These are phyloP conservation scores for Diversispora eburnea DNA, from an alignment of 192 early-diverging fungal species.

Conservation along the genomic window DNA sequence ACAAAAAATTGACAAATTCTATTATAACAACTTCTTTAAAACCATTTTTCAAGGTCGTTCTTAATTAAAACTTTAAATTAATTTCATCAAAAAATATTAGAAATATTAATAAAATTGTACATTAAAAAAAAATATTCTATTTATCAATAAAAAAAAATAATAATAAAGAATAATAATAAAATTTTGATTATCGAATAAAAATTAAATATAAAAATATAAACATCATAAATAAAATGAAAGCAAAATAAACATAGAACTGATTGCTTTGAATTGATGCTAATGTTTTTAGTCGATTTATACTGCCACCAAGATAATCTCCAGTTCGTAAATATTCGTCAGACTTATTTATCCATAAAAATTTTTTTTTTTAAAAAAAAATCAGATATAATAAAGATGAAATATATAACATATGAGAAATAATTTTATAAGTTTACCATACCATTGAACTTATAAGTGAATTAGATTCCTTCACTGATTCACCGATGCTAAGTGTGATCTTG, in stretches of 20 bases:
- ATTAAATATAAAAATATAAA: constrained; percentile 27
- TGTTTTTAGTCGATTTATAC: constrained; percentile 13
- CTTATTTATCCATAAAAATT: neutral
- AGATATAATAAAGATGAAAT: neutral
- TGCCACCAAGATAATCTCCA: constrained; percentile 7
- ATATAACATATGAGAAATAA: neutral
- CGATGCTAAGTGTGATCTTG: constrained; percentile 21
- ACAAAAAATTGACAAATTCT: constrained; percentile 16
- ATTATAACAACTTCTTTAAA: constrained; percentile 23
- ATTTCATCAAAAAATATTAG: too few species aligned
- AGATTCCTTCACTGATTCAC: constrained; percentile 27
- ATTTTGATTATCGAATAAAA: neutral
- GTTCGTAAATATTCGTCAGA: constrained; percentile 14
- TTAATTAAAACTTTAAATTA: neutral
- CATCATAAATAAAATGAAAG: constrained; percentile 17
- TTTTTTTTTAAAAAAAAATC: neutral
- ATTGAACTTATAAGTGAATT: constrained; percentile 2
- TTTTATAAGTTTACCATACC: constrained; percentile 13
- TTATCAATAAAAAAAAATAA: too few species aligned
- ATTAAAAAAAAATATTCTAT: too few species aligned
- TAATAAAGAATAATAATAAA: too few species aligned
- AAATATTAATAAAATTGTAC: too few species aligned
- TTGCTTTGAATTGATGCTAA: constrained; percentile 6
- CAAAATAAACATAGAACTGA: constrained; percentile 1
- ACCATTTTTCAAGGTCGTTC: constrained; percentile 18